These are phyloP conservation scores for Pulveroboletus ravenelii DNA, from an alignment of 768 basidiomycete genomes.

Conservation along the genomic window DNA sequence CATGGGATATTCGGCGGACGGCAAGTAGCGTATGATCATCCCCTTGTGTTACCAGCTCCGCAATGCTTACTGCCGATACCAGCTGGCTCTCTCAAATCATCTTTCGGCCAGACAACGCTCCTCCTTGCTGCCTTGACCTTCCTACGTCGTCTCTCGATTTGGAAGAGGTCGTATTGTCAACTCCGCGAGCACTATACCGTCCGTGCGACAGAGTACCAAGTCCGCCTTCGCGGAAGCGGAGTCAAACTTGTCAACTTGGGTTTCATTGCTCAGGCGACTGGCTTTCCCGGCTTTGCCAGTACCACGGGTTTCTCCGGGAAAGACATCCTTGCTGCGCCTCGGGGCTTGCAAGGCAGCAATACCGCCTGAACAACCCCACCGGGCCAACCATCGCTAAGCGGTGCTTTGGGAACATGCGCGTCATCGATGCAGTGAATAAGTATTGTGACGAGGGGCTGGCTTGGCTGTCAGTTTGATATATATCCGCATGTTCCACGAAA, in stretches of 20 bases:
- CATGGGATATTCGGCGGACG: not conserved
- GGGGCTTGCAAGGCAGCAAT: not conserved
- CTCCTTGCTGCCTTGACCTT: slow-evolving; percentile 3
- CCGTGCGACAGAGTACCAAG: slow-evolving; percentile 14
- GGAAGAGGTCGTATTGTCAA: slow-evolving; percentile 21
- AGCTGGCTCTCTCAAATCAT: not conserved
- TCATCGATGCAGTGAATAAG: slow-evolving; percentile 1
- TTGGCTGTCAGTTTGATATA: not conserved
- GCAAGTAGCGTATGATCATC: not conserved
- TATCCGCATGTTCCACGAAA: not conserved
- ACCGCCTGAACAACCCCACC: not conserved
- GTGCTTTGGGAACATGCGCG: not conserved
- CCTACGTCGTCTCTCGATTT: slow-evolving; percentile 26
- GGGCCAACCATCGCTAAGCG: not conserved
- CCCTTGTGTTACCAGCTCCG: not conserved
- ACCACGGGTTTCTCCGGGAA: not conserved
- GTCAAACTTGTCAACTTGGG: slow-evolving; percentile 10
- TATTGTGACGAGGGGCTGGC: not conserved
- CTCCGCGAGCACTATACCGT: slow-evolving; percentile 29
- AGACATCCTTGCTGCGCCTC: not conserved
- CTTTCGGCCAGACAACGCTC: not conserved
- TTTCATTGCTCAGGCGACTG: not conserved
- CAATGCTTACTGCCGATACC: not conserved
- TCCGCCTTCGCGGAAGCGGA: slow-evolving; percentile 31
- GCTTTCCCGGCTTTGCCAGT: not conserved